Base-by-base conservation (phyloP, 768 basidiomycete genomes). In the Chiua virens region DNA sequence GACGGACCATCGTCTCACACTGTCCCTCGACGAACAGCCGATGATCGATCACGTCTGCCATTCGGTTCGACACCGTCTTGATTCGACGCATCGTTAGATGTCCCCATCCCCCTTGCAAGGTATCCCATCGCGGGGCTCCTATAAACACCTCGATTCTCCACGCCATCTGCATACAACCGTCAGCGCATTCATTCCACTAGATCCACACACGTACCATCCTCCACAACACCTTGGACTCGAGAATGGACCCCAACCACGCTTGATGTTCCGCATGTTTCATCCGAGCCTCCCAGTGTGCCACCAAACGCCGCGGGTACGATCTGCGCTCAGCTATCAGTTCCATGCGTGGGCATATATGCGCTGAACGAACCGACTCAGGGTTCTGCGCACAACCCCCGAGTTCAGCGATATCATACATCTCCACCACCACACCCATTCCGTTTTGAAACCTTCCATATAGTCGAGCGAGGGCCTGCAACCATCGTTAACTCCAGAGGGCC, bases 371-470 rank as follows among this genome's bases (percentile, higher is more conserved):
- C 49, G 52, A 20, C 53, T 49, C 20, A 34, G 41, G 18, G 34
- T 44, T 42, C 46, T 25, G 21, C 10, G 11, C 14, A 55, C 4
- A n/a, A 13, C 4, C 5, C 22, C 48, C 50, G 9, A 23, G 35
- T 32, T 58, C 39, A 1, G 56, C 53, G 23, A 49, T 40, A 20
- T 52, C 60, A 8, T 49, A 41, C 14, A 43, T 30, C 40, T 47
- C 50, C 25, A 54, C 45, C 4, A 10, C 18, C n/a, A n/a, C 6
- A 4, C 18, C 39, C 28, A 20, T 22, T 30, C 39, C 9, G 17
- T 20, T 25, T 23, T 39, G 27, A 32, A 39, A 35, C 34, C 46
- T 7, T 54, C 55, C 42, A 54, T 10, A 22, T 39, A 34, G n/a
- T 47, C 45, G 8, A 52, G 15, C 35, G 47, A 61, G 3, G 49